These are phyloP conservation scores for Diaporthe sp. DNA, from an alignment of 2,329 filamentous ascomycete genomes.

Conservation along the genomic window DNA sequence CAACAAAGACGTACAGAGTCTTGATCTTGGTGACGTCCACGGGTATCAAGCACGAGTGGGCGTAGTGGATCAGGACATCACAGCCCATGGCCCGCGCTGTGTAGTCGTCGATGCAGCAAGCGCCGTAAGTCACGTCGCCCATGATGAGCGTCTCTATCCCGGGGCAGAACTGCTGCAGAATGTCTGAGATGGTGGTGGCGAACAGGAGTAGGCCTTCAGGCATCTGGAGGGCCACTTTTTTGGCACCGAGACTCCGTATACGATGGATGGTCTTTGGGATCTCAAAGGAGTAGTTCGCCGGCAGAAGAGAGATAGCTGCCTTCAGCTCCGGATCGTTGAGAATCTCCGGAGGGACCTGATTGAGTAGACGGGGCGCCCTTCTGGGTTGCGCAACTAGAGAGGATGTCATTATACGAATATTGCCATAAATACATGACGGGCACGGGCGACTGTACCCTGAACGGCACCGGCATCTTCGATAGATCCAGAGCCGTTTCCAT, in stretches of 20 bases:
- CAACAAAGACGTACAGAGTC: slow-evolving; percentile 97
- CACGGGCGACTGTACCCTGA: slow-evolving; percentile 66
- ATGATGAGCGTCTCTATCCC: slow-evolving; percentile 95
- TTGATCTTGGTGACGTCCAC: slow-evolving; percentile 97
- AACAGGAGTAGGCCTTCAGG: slow-evolving; percentile 96
- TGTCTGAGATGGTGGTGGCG: slow-evolving; percentile 97
- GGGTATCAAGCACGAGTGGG: slow-evolving; percentile 95
- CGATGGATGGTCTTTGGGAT: slow-evolving; percentile 98
- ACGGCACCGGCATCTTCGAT: slow-evolving; percentile 75
- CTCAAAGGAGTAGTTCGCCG: slow-evolving; percentile 98
- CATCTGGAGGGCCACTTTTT: slow-evolving; percentile 93
- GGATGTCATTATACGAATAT: slow-evolving; percentile 20
- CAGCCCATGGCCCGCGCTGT: slow-evolving; percentile 94
- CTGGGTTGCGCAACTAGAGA: slow-evolving; percentile 76
- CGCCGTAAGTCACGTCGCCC: slow-evolving; percentile 98
- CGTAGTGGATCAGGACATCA: slow-evolving; percentile 95
- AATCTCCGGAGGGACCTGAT: slow-evolving; percentile 91
- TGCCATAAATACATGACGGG: neutral
- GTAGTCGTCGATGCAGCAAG: slow-evolving; percentile 99
- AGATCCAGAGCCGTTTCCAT: slow-evolving; percentile 49
- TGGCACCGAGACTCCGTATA: slow-evolving; percentile 83
- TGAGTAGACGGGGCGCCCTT: slow-evolving; percentile 83
- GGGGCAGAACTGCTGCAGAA: slow-evolving; percentile 93
- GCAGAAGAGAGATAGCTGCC: slow-evolving; percentile 87
- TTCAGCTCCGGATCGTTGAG: slow-evolving; percentile 88